A percentile compares a stretch with the other conserved stretches of the same genome.
Conservation (phyloP, 345 rosid genomes). For the Citrus mangshanensis region DNA sequence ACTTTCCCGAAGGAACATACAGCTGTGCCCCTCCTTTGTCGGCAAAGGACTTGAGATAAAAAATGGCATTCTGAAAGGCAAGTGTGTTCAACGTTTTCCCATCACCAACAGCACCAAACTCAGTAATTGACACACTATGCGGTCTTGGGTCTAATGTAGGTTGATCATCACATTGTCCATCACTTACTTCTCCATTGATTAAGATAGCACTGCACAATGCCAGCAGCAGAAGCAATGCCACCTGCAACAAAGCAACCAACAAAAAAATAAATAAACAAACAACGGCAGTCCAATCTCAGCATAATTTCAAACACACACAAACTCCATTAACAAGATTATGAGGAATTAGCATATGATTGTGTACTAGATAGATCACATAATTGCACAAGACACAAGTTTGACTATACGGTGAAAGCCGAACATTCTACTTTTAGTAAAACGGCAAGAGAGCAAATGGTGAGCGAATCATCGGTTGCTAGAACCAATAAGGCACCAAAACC, state of each 20-base stretch:
- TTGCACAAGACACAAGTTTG: background rate
- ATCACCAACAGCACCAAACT: conserved; percentile 95
- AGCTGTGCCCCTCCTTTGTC: conserved; percentile 99
- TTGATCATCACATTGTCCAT: conserved; percentile 43
- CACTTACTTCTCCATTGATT: conserved; percentile 33
- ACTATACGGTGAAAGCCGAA: background rate
- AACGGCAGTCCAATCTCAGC: background rate
- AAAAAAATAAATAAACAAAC: background rate
- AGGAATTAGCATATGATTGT: background rate
- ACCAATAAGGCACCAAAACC: conserved; percentile 10
- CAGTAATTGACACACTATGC: conserved; percentile 80
- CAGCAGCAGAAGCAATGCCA: conserved; percentile 81
- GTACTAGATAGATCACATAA: background rate
- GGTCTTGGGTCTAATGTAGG: conserved; percentile 67
- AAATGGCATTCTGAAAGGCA: conserved; percentile 90
- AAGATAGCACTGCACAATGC: conserved; percentile 54
- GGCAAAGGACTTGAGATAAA: conserved; percentile 90
- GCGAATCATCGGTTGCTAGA: background rate
- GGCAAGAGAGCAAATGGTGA: background rate
- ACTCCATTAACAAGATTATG: background rate
- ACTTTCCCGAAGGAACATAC: conserved; percentile 80
- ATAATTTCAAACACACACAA: conserved; percentile 3
- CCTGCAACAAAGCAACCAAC: conserved; percentile 30
- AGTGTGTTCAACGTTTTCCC: conserved; percentile 75
- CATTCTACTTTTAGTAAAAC: background rate